Percentiles rank a stretch among this genome's conserved stretches.
Conservation (phyloP, 176 grass and related monocot species). For the Microstegium vimineum region DNA sequence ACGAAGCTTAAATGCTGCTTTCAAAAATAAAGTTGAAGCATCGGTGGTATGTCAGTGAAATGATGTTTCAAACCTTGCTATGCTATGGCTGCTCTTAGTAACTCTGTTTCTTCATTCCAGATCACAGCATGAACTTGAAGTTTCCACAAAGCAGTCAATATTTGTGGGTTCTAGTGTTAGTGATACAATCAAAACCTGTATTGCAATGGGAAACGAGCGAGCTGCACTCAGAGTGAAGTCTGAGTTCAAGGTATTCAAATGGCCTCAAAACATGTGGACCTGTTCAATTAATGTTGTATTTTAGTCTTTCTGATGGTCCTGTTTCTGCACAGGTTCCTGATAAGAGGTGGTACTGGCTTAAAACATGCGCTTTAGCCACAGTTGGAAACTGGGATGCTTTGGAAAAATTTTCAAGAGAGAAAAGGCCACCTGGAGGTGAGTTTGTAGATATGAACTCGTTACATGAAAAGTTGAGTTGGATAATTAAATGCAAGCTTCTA, state of each 20-base stretch:
- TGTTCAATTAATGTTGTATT: constrained; percentile 14
- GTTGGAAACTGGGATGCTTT: constrained; percentile 94
- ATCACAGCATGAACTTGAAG: constrained; percentile 89
- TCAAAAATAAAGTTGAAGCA: neutral
- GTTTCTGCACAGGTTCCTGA: constrained; percentile 75
- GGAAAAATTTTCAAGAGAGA: constrained; percentile 92
- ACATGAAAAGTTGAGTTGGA: neutral
- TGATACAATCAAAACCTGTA: constrained; percentile 94
- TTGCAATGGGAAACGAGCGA: constrained; percentile 93
- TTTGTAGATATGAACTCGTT: constrained; percentile 21
- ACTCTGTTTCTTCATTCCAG: constrained; percentile 44
- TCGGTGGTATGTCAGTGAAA: neutral
- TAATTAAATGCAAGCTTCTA: constrained; percentile 5
- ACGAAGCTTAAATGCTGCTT: neutral
- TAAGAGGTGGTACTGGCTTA: constrained; percentile 99
- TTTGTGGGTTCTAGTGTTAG: constrained; percentile 97
- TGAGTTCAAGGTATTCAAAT: constrained; percentile 78
- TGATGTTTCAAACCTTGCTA: neutral
- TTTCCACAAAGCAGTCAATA: constrained; percentile 90
- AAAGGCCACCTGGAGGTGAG: constrained; percentile 83
- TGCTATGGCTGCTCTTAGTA: neutral
- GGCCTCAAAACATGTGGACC: neutral
- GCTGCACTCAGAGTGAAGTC: constrained; percentile 80
- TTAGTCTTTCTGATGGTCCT: constrained; percentile 9
- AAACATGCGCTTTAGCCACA: constrained; percentile 92